Base-by-base conservation (phyloP, 2,329 filamentous ascomycete genomes). In the Fusarium algeriense region DNA sequence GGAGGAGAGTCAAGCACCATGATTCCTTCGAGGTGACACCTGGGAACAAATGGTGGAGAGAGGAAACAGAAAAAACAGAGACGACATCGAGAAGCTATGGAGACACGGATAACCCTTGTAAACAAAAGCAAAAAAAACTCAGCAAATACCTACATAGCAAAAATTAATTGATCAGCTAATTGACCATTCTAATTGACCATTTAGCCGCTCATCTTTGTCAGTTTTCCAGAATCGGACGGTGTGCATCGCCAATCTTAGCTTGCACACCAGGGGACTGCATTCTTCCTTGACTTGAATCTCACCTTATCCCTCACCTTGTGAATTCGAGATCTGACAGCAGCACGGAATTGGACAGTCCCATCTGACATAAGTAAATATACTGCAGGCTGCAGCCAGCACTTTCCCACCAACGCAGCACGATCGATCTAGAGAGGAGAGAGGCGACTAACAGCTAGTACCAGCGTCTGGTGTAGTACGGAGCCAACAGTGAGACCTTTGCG, bases 81-180 rank as follows among this genome's bases (percentile, higher is more conserved):
- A 71, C 55, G 49, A 54, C 60, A 73, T 74, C 69, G 54, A 74
- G 71, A 73, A 71, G 66, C 55, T 64, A 59, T 59, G 58, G 58
- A 53, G 63, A 46, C 64, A 67, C 69, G 61, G 66, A 66, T 67
- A 20, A 56, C 23, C 73, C 73, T 45, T 41, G 73, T 23, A 71
- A 62, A 34, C 52, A 43, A 55, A 35, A 56, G 32, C 37, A 30
- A 43, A 60, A 43, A 53, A 23, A 40, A 38, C 37, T 46, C 35
- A 69, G 49, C 60, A 54, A 30, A 43, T 20, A 44, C 15, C 20
- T 41, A 63, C 28, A 26, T 59, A 12, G 23, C 23, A 19, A 37
- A 55, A 55, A 37, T 55, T 34, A 30, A 56, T 44, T 60, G 28
- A 54, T 48, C 37, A 32, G 32, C 53, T 57, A 38, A 50, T 52